Percentiles rank a stretch among this genome's conserved stretches.
These are phyloP conservation scores for Epichloe sibirici DNA, from an alignment of 2,329 filamentous ascomycete species.

Conservation along the genomic window DNA sequence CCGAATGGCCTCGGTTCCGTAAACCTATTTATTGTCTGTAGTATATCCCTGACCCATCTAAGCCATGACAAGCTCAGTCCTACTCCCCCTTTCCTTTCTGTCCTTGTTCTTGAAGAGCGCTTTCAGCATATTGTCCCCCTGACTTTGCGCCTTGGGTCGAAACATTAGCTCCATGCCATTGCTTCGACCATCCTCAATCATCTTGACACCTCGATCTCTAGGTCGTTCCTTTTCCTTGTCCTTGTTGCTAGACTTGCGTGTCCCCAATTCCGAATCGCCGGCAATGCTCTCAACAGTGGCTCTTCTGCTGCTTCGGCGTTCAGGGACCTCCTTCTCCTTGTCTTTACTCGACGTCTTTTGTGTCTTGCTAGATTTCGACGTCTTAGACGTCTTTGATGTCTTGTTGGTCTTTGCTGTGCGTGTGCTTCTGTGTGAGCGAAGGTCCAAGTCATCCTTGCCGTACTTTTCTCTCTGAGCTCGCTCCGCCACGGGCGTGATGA, in stretches of 20 bases:
- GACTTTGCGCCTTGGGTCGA: conserved; percentile 35
- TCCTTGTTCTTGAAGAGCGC: conserved; percentile 45
- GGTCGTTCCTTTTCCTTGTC: conserved; percentile 11
- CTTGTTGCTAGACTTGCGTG: conserved; percentile 18
- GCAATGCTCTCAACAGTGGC: conserved; percentile 10
- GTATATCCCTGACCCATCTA: conserved; percentile 8
- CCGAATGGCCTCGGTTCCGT: background rate
- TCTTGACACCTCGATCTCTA: conserved; percentile 14
- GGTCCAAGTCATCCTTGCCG: conserved; percentile 26
- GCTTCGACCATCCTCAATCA: conserved; percentile 26
- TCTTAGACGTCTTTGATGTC: conserved; percentile 16
- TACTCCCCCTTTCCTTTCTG: conserved; percentile 28
- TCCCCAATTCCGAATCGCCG: conserved; percentile 26
- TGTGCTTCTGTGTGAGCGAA: conserved; percentile 23
- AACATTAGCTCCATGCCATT: conserved; percentile 26
- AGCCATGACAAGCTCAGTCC: conserved; percentile 19
- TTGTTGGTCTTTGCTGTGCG: conserved; percentile 18
- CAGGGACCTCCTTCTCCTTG: conserved; percentile 9
- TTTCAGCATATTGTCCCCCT: conserved; percentile 42
- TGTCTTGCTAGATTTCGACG: conserved; percentile 7
- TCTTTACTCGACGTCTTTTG: conserved; percentile 9
- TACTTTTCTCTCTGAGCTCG: conserved; percentile 27
- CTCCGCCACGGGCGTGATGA: conserved; percentile 45
- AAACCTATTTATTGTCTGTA: background rate
- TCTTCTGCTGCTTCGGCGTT: conserved; percentile 5